Evolutionary conservation across 495 filamentous ascomycete species (phyloP).

Genomic region (Hypoxylon trugodes): DNA sequence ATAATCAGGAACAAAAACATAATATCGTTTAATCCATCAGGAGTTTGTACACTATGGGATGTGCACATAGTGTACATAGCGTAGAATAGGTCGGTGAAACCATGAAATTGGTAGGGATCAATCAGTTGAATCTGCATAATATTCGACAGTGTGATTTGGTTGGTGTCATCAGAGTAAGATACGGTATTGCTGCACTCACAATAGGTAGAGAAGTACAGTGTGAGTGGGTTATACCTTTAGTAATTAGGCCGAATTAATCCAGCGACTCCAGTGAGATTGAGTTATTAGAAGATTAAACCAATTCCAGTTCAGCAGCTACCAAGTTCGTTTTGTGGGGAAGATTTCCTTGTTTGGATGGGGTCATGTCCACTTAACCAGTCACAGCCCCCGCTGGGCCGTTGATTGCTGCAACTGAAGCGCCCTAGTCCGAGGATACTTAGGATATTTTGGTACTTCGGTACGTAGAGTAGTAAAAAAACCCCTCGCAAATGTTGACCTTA

Average conservation of each 20-base stretch:
- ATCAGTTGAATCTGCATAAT: conserved; percentile 10
- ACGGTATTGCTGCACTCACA: background rate
- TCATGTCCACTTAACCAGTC: conserved; percentile 9
- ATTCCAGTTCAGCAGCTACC: conserved; percentile 2
- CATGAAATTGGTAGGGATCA: conserved; percentile 15
- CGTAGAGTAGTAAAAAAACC: conserved; percentile 19
- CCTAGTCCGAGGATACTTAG: too few species aligned
- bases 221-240: background rate
- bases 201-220: conserved; percentile 3
- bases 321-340: conserved; percentile 5
- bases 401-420: conserved; percentile 13
- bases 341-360: conserved; percentile 24
- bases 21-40: conserved; percentile 18
- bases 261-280: background rate
- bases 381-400: background rate
- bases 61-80: too few species aligned
- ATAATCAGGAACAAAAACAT: background rate
- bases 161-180: conserved; percentile 6
- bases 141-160: background rate
- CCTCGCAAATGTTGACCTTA: conserved; percentile 13
- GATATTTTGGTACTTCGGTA: too few species aligned
- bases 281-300: conserved; percentile 3
- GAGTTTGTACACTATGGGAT: too few species aligned
- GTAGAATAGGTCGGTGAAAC: conserved; percentile 26
- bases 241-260: conserved; percentile 13